Conservation (phyloP, 495 filamentous ascomycete genomes). For the Chaetomium cochliodes region DNA sequence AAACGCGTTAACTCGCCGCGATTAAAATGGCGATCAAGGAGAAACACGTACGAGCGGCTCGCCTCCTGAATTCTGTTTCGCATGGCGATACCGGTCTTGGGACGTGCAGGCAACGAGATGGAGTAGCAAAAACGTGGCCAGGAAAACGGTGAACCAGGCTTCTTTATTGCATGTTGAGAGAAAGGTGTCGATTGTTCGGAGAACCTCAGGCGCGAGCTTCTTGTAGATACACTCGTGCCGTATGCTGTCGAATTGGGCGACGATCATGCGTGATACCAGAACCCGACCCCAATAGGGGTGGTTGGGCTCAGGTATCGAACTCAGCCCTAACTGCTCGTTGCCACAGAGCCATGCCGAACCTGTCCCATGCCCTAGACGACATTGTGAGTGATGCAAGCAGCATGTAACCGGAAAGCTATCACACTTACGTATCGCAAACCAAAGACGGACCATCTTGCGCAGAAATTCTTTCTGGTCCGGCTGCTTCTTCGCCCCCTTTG, state of each 20-base stretch:
- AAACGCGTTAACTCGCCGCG: neutral
- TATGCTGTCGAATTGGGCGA: conserved; percentile 51
- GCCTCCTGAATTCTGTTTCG: conserved; percentile 19
- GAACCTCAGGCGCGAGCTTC: conserved; percentile 23
- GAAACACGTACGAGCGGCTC: conserved; percentile 15
- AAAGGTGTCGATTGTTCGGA: conserved; percentile 37
- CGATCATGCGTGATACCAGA: conserved; percentile 46
- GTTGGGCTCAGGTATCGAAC: conserved; percentile 19
- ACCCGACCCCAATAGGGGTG: conserved; percentile 32
- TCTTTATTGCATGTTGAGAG: conserved; percentile 33
- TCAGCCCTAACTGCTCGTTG: conserved; percentile 37
- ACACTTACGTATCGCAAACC: conserved; percentile 46
- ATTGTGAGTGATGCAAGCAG: conserved; percentile 11
- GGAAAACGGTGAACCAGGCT: conserved; percentile 44
- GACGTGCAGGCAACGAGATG: conserved; percentile 26
- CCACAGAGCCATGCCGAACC: conserved; percentile 42
- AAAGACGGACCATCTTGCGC: conserved; percentile 36
- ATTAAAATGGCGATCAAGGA: neutral
- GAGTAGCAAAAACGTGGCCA: conserved; percentile 42
- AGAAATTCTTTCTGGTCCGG: conserved; percentile 32
- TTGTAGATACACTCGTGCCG: conserved; percentile 34
- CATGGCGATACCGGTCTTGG: conserved; percentile 25
- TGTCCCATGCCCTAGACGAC: conserved; percentile 26
- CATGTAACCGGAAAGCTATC: neutral
- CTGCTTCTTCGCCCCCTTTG: neutral